Conservation (phyloP, 2,329 filamentous ascomycete genomes). For the Penicillium concentricum region DNA sequence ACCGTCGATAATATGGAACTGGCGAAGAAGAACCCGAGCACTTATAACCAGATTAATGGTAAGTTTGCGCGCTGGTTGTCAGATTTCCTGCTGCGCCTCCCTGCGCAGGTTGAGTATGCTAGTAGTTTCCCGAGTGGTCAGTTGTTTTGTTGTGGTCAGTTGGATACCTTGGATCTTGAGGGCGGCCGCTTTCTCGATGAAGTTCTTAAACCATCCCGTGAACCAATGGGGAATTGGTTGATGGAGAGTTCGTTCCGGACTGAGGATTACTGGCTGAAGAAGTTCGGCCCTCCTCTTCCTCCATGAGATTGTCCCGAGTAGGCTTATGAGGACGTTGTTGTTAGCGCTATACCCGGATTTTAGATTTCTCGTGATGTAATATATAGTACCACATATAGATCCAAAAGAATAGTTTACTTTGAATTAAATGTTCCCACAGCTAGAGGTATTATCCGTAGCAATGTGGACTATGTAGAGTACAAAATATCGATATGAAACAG, state of each 20-base stretch:
- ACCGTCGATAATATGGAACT: conserved; percentile 25
- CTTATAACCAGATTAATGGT: conserved; percentile 12
- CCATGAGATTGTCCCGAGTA: background rate
- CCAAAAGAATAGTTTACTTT: background rate
- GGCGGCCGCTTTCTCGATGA: conserved; percentile 27
- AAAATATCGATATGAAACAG: background rate
- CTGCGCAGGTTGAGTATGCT: conserved; percentile 22
- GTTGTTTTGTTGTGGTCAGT: conserved; percentile 29
- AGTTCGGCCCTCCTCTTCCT: background rate
- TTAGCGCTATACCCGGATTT: conserved; percentile 5
- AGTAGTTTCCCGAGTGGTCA: conserved; percentile 12
- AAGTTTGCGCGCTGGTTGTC: conserved; percentile 37
- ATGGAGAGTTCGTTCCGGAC: conserved; percentile 19
- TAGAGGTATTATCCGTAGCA: background rate
- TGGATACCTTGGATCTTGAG: conserved; percentile 21
- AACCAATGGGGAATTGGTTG: conserved; percentile 26
- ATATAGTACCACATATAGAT: background rate
- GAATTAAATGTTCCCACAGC: background rate
- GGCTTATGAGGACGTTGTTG: background rate
- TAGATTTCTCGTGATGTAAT: background rate
- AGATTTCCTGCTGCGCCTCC: conserved; percentile 35
- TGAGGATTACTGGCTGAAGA: conserved; percentile 15
- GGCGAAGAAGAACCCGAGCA: background rate
- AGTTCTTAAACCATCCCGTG: conserved; percentile 21
- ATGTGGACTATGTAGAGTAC: conserved; percentile 1